Base-by-base conservation (phyloP, 2,329 filamentous ascomycete genomes). In the Colletotrichum sp. region DNA sequence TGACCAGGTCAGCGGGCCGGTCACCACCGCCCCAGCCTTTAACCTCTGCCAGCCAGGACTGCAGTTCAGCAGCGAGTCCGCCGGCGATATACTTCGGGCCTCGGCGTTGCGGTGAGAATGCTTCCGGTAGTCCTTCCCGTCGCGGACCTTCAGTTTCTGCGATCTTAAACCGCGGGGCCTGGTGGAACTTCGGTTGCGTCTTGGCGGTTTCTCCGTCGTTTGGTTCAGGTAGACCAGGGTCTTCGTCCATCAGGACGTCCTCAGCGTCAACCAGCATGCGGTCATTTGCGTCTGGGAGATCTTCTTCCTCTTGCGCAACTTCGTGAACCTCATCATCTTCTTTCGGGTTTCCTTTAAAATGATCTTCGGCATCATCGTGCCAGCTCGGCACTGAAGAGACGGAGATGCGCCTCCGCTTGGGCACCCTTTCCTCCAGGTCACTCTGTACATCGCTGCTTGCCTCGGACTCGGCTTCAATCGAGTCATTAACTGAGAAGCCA, bases 31-130 rank as follows among this genome's bases (percentile, higher is more conserved):
- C 79, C 82, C 81, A 83, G 13, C 83, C 83, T 75, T 84, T 86
- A 28, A 87, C 81, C 26, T 87, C 85, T 1, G 86, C 86, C 12
- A 87, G 80, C 84, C 85, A 86, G 16, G 83, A 82, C 75, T 87
- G 86, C 8, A 87, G 79, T 60, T 82, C 81, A 3, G 85, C 83
- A 2, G 86, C 86, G 26, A 87, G 78, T 0, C 86, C 86, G 21
- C 83, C 82, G 6, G 83, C 67, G 1, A 86, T 26, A 34, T 86
- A 87, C 69, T 79, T 83, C 15, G 77, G 80, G 18, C 85, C 84
- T 6, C 75, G 71, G 2, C 82, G 82, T 72, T 84, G 85, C 4
- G 85, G 85, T 3, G 85, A 85, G 60, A 86, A 85, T 2, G 18
- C 81, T 79, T 10, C 78, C 72, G 5, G 82, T 80, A 18, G 82